Conservation (phyloP, 176 grass and related monocot genomes). For the Poa annua region DNA sequence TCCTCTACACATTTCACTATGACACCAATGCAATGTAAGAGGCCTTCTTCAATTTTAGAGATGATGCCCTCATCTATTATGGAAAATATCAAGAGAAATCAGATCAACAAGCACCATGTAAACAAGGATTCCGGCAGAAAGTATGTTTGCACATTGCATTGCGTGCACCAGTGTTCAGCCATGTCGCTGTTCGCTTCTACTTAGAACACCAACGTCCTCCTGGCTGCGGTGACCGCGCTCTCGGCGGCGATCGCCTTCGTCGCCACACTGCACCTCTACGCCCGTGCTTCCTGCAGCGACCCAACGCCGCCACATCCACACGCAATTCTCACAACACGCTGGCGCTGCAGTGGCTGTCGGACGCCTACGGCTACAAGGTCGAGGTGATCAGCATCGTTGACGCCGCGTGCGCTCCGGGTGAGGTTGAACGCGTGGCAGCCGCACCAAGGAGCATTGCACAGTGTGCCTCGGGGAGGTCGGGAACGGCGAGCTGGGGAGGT, state of each 20-base stretch:
- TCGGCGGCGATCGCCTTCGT: constrained; percentile 51
- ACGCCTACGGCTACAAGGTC: constrained; percentile 33
- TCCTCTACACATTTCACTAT: constrained; percentile 27
- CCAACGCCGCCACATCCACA: not conserved
- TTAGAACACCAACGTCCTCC: constrained; percentile 38
- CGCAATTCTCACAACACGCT: not conserved
- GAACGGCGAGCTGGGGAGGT: constrained; percentile 51
- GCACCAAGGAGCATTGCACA: constrained; percentile 30
- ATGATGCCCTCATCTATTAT: constrained; percentile 78
- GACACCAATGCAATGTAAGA: constrained; percentile 74
- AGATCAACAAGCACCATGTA: constrained; percentile 95
- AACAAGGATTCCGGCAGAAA: constrained; percentile 80
- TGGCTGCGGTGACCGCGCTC: constrained; percentile 52
- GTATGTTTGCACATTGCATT: not conserved
- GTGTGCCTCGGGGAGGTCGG: constrained; percentile 61
- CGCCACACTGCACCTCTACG: constrained; percentile 57
- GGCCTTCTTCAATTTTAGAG: constrained; percentile 66
- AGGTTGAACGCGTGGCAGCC: no score
- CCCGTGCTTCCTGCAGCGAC: constrained; percentile 37
- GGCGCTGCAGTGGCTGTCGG: not conserved
- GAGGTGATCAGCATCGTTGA: not conserved
- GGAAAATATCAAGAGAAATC: constrained; percentile 93
- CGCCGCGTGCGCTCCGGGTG: not conserved
- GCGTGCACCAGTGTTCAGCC: not conserved
- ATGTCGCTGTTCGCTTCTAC: constrained; percentile 27